Base-by-base conservation (phyloP, 129 eudicot species). In the Escallonia herrerae region DNA sequence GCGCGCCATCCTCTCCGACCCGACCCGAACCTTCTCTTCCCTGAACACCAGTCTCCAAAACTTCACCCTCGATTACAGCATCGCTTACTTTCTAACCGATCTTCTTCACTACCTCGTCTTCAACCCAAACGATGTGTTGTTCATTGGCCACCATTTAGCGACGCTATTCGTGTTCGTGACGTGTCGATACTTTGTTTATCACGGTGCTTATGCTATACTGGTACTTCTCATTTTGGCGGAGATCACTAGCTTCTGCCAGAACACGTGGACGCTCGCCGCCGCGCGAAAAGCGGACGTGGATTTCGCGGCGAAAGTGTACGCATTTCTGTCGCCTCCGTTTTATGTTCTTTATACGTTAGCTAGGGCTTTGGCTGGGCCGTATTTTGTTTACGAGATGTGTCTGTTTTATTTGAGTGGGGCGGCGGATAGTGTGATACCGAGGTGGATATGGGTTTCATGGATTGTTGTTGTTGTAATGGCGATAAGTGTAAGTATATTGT, bases 371-470 rank as follows among this genome's bases (percentile, higher is more conserved):
- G 56, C 68, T 43, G 97, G 87, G 3, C 97, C 97, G 7, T 62
- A 69, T 52, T 87, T 91, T 75, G 83, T 91, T 44, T 87, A 70
- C 15, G 40, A 65, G 39, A 91, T 91, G 97, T 67, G 76, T 56
- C 60, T 4, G 50, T 87, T 78, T 59, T 91, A 83, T 67, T 51
- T 74, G 8, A 82, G 85, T 69, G 96, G 95, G 62, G 81, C n/a
- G 41, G 95, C 80, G 5, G 83, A 86, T 56, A 53, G 49, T 60
- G 90, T 81, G 47, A 72, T 91, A 2, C 96, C 96, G 3, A 87
- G 44, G 22, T 85, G 97, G 96, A 71, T 85, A 63, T 91, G 96
- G 95, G 69, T 81, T 62, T 91, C 97, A 47, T 91, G 97, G 97
- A 62, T 87, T 47, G 68, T 61, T 22, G 97, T 91, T 4, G 90